Conservation (phyloP, 1,284 basidiomycete genomes). For the Ceratorhiza oryzae-sativae region DNA sequence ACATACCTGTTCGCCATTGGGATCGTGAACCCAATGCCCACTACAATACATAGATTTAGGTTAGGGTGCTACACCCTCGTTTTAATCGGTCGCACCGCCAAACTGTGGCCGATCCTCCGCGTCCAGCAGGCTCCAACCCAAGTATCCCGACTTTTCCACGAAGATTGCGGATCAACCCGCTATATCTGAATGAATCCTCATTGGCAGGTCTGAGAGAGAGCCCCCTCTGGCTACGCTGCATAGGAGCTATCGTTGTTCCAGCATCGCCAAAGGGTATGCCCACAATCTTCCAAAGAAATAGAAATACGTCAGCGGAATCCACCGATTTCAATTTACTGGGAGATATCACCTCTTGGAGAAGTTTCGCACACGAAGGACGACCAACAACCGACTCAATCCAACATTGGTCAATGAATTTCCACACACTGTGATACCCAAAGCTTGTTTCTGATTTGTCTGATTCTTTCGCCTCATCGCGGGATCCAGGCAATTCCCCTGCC, state of each 20-base stretch:
- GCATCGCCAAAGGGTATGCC: background rate
- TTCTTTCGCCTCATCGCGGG: background rate
- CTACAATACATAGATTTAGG: background rate
- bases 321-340: no score
- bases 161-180: no score
- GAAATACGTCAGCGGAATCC: background rate
- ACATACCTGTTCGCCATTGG: background rate
- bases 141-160: background rate
- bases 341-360: no score
- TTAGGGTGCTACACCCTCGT: background rate
- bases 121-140: background rate
- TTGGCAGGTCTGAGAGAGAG: no score
- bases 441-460: no score
- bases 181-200: no score
- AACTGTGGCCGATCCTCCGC: background rate
- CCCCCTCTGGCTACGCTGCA: no score
- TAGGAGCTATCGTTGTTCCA: no score
- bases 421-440: background rate
- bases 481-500: background rate
- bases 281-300: background rate
- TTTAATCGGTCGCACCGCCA: background rate
- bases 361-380: no score
- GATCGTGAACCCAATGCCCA: background rate
- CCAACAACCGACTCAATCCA: background rate
- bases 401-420: background rate